Conservation (phyloP, 2,329 filamentous ascomycete genomes). For the Paecilomyces niveus region DNA sequence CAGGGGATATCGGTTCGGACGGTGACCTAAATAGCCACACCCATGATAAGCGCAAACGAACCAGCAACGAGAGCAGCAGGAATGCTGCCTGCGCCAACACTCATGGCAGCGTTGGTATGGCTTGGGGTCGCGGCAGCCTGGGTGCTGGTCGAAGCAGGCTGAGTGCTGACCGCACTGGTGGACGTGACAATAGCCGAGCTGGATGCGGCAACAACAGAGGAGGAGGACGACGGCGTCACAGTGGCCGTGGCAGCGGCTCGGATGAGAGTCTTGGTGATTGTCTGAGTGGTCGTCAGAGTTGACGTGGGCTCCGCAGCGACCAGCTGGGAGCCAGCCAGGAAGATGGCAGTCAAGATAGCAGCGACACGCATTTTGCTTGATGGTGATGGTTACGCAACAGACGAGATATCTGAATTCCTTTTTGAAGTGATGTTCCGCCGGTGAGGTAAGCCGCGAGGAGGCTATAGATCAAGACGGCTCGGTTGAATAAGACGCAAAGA, state of each 20-base stretch:
- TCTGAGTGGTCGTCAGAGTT: constrained; percentile 38
- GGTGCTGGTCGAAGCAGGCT: constrained; percentile 13
- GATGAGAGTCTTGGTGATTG: constrained; percentile 28
- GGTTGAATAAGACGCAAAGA: not conserved
- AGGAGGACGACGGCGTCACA: constrained; percentile 2
- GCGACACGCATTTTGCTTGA: not conserved
- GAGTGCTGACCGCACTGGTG: constrained; percentile 10
- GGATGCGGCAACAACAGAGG: constrained; percentile 3
- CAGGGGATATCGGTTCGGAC: not conserved
- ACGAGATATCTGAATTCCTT: not conserved
- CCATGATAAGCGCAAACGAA: constrained; percentile 30
- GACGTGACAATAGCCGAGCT: constrained; percentile 3
- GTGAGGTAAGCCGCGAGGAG: not conserved
- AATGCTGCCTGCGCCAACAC: constrained; percentile 11
- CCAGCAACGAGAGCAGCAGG: constrained; percentile 29
- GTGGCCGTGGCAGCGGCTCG: constrained; percentile 16
- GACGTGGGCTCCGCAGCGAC: constrained; percentile 22
- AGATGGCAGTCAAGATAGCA: not conserved
- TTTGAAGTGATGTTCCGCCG: not conserved
- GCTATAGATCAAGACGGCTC: not conserved
- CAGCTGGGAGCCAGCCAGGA: constrained; percentile 24
- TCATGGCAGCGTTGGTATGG: constrained; percentile 9
- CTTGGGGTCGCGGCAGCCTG: constrained; percentile 6
- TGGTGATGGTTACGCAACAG: not conserved
- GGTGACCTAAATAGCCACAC: constrained; percentile 24